A percentile compares a stretch with the other conserved stretches of the same genome.
These are phyloP conservation scores for Candida dendrica DNA, from an alignment of 805 yeast genomes.

Conservation along the genomic window DNA sequence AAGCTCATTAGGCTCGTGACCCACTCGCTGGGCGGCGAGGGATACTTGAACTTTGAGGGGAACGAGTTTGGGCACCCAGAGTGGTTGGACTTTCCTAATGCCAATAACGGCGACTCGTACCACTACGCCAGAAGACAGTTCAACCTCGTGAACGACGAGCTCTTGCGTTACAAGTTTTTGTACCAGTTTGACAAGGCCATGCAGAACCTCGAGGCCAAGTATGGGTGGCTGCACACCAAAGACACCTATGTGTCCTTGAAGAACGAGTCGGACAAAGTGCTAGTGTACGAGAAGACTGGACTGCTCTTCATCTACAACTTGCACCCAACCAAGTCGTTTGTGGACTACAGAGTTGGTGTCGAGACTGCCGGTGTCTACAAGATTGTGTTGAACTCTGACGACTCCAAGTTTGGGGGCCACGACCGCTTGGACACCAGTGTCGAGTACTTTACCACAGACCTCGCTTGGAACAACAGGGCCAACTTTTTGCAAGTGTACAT, in stretches of 20 bases:
- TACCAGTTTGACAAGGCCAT: slow-evolving; percentile 80
- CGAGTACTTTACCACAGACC: slow-evolving; percentile 62
- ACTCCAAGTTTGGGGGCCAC: slow-evolving; percentile 73
- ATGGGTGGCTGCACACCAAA: slow-evolving; percentile 61
- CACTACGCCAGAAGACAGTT: slow-evolving; percentile 95
- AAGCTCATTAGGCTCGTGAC: slow-evolving; percentile 85
- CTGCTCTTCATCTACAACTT: slow-evolving; percentile 83
- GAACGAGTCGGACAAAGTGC: slow-evolving; percentile 80
- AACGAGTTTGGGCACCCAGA: slow-evolving; percentile 99
- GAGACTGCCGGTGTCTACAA: slow-evolving; percentile 71
- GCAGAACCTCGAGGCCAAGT: slow-evolving; percentile 67
- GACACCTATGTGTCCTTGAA: slow-evolving; percentile 83
- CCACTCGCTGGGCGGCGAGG: slow-evolving; percentile 93
- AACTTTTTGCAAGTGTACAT: slow-evolving; percentile 73
- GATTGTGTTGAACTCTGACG: slow-evolving; percentile 71
- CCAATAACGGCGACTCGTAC: slow-evolving; percentile 78
- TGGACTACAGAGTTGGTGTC: slow-evolving; percentile 89
- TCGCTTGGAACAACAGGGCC: slow-evolving; percentile 72
- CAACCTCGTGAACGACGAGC: slow-evolving; percentile 72
- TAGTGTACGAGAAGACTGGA: slow-evolving; percentile 85
- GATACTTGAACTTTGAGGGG: slow-evolving; percentile 92
- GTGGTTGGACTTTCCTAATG: slow-evolving; percentile 96
- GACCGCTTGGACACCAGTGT: slow-evolving; percentile 52
- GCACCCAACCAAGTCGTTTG: slow-evolving; percentile 75
- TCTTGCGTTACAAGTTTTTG: slow-evolving; percentile 71